These are phyloP conservation scores for Fraxinus platypoda DNA, from an alignment of 305 asterid species.

Conservation along the genomic window DNA sequence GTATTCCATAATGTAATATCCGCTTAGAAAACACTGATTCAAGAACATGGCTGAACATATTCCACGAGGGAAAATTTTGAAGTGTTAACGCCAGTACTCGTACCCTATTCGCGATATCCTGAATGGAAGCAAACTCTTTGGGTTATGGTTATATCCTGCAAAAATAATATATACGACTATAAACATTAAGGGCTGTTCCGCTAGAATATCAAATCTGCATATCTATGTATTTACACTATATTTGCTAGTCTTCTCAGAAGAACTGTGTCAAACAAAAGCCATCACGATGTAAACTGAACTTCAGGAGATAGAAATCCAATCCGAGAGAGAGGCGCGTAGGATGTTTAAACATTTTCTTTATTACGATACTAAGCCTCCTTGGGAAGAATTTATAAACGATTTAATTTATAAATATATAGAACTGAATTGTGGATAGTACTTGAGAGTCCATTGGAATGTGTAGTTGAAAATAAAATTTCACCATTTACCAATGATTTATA, in stretches of 20 bases:
- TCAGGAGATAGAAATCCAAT: no score
- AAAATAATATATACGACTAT: neutral
- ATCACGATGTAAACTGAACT: neutral
- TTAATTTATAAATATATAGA: neutral
- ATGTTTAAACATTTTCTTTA: no score
- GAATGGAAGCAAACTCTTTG: conserved; percentile 51
- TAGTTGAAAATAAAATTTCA: no score
- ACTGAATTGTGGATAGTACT: neutral
- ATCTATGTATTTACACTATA: neutral
- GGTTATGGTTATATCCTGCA: conserved; percentile 95
- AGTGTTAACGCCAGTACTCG: conserved; percentile 67
- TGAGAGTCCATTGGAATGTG: no score
- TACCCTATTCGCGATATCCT: conserved; percentile 45
- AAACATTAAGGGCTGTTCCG: no score
- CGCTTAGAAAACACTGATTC: neutral
- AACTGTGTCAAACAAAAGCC: neutral
- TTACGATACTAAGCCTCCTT: no score
- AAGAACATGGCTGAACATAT: neutral
- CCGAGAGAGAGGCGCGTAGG: neutral
- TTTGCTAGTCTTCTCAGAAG: neutral
- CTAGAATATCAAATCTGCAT: neutral
- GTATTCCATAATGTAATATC: neutral
- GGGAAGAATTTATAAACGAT: no score
- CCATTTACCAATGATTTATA: no score
- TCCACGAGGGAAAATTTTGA: conserved; percentile 51